Evolutionary conservation across 805 yeast genomes (phyloP), one percentile per base, ranked within the genome.

Genomic region (Metschnikowia lachancei): DNA sequence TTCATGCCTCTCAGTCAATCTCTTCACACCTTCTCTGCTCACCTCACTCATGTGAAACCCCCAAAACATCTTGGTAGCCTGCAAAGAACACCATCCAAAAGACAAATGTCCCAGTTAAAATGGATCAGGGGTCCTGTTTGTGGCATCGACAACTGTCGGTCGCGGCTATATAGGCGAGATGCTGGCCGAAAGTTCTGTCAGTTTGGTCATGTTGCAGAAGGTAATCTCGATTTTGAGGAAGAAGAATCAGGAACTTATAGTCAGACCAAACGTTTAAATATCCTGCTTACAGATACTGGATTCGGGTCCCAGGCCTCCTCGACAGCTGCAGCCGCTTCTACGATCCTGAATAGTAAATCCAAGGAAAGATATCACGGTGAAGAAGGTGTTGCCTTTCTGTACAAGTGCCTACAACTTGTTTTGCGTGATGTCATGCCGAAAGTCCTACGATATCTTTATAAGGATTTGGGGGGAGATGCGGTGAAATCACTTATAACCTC

Each of bases 61-160:
- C 36, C 49, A 29, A 35, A 43, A 46, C 30, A 41, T 12, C 34
- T 17, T 14, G 20, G 13, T 17, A n/a, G 12, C 26, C 33, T 20
- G 29, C 46, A 14, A 26, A 37, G n/a, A 35, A 22, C 26, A 8
- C 31, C 17, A 36, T 4, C 6, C 19, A 37, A 16, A 37, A 26
- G 29, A 26, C 35, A 12, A 20, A 56, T 52, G 56, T 50, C 57
- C 40, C 53, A 50, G 41, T 47, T 39, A 22, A 45, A 62, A 9
- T 85, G 82, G 80, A 72, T 75, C 34, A 72, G 82, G 54, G 98
- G 99, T 1, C 84, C 87, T 4, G 66, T 84, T 4, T 92, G 99
- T 74, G 97, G 97, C 1, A 82, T 83, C 2, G 91, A 86, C 52
- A 92, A 92, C 69, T 92, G 99, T 66, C 80, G 86, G 3, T 86